These are phyloP conservation scores for Penicillium palitans DNA, from an alignment of 2,329 filamentous ascomycete species.

Conservation along the genomic window DNA sequence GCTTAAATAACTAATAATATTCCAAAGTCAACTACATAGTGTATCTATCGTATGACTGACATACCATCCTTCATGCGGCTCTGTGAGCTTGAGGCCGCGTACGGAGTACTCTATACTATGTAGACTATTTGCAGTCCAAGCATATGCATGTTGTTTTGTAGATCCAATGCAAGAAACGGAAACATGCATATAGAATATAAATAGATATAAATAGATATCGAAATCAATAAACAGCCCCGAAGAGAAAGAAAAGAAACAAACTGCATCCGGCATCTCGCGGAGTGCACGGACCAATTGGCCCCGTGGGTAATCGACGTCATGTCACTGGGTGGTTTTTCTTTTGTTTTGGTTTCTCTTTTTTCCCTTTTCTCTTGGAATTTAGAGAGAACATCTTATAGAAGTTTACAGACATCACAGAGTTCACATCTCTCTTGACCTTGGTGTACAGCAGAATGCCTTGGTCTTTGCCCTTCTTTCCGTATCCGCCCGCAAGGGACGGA, in stretches of 20 bases:
- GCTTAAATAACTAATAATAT: background rate
- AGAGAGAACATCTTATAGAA: background rate
- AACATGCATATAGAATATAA: background rate
- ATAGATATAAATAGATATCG: background rate
- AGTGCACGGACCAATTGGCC: conserved; percentile 15
- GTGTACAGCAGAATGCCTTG: conserved; percentile 27
- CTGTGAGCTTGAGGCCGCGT: background rate
- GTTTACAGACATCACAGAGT: background rate
- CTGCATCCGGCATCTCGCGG: conserved; percentile 25
- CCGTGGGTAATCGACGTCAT: conserved; percentile 25
- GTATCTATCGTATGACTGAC: background rate
- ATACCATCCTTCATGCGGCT: background rate
- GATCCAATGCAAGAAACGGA: background rate
- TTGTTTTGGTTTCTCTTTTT: background rate
- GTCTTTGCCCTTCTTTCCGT: conserved; percentile 39
- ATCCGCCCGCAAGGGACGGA: conserved; percentile 53
- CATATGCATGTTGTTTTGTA: background rate
- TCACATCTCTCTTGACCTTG: background rate
- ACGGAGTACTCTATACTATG: background rate
- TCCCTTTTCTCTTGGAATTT: background rate
- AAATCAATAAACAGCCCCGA: background rate
- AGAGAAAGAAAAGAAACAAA: background rate
- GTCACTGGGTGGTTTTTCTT: background rate
- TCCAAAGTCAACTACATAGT: background rate
- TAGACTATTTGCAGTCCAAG: background rate